Evolutionary conservation across 805 yeast species (phyloP).

Genomic region (Ogataea siamensis): DNA sequence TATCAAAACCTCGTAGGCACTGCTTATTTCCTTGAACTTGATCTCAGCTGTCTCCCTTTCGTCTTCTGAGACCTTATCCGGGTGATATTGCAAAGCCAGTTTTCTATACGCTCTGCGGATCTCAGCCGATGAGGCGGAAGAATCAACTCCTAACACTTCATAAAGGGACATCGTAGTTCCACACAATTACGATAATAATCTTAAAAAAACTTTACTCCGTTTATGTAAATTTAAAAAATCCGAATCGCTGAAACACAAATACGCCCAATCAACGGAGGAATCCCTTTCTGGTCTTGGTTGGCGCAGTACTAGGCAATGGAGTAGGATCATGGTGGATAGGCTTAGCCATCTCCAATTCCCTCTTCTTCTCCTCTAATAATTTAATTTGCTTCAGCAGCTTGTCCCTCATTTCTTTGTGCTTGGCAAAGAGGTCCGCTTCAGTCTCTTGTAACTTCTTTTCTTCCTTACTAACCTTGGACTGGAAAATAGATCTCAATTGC

Average conservation of each 20-base stretch:
- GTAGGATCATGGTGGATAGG: constrained; percentile 45
- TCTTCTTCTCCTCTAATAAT: constrained; percentile 87
- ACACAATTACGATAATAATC: constrained; percentile 5
- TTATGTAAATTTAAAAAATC: constrained; percentile 12
- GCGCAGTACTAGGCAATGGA: constrained; percentile 37
- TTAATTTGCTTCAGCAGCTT: constrained; percentile 84
- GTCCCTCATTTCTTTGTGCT: constrained; percentile 97
- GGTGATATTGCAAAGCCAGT: constrained; percentile 80
- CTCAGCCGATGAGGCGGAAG: constrained; percentile 64
- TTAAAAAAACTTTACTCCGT: constrained; percentile 13
- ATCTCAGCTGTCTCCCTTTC: constrained; percentile 67
- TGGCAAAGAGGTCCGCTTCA: constrained; percentile 91
- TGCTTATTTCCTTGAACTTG: constrained; percentile 77
- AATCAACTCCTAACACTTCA: constrained; percentile 66
- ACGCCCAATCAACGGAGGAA: constrained; percentile 54
- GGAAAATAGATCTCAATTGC: constrained; percentile 95
- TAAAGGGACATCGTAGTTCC: constrained; percentile 39
- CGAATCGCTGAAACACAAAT: constrained; percentile 12
- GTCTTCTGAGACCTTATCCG: constrained; percentile 76
- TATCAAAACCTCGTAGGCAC: constrained; percentile 79
- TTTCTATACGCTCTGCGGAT: constrained; percentile 83
- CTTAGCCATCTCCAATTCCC: constrained; percentile 62
- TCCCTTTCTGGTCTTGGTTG: constrained; percentile 72
- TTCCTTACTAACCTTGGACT: constrained; percentile 93
- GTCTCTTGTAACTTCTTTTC: constrained; percentile 96